These are phyloP conservation scores for Fusarium sp. DNA, from an alignment of 2,329 filamentous ascomycete species.

Conservation along the genomic window DNA sequence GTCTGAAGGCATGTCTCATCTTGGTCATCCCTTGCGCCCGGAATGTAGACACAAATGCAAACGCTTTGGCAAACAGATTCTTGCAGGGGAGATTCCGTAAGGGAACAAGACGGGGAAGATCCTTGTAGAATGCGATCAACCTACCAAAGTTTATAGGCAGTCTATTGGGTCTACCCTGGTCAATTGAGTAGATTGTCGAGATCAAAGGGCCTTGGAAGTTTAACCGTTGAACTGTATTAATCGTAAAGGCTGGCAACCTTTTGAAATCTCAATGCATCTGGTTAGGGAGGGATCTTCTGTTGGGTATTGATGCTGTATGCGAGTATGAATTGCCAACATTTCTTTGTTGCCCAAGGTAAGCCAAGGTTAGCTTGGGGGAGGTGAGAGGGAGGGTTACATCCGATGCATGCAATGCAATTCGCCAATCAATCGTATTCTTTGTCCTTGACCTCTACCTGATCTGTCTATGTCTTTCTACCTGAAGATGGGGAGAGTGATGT, in stretches of 20 bases:
- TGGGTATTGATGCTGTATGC: slow-evolving; percentile 12
- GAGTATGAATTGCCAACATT: slow-evolving; percentile 20
- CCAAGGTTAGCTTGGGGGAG: neutral
- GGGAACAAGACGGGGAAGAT: slow-evolving; percentile 13
- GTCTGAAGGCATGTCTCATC: slow-evolving; percentile 7
- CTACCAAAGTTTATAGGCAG: neutral
- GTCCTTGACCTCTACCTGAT: neutral
- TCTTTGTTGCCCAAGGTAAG: slow-evolving; percentile 12
- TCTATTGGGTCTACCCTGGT: slow-evolving; percentile 15
- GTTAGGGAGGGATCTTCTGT: slow-evolving; percentile 17
- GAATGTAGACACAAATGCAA: slow-evolving; percentile 36
- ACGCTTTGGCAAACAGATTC: slow-evolving; percentile 20
- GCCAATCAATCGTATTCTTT: neutral
- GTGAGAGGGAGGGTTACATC: slow-evolving; percentile 29
- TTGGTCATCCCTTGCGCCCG: slow-evolving; percentile 16
- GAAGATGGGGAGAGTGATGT: slow-evolving; percentile 11
- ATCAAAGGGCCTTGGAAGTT: slow-evolving; percentile 2
- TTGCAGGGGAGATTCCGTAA: slow-evolving; percentile 2
- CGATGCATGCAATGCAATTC: slow-evolving; percentile 11
- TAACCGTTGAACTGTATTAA: neutral
- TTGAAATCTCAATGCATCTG: neutral
- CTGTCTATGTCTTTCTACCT: slow-evolving; percentile 1
- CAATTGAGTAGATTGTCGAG: neutral
- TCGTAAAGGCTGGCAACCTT: slow-evolving; percentile 13
- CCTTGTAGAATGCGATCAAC: neutral